Percentiles rank a stretch among this genome's conserved stretches.
These are phyloP conservation scores for Hirsutella rhossiliensis DNA, from an alignment of 2,329 filamentous ascomycete species.

Conservation along the genomic window DNA sequence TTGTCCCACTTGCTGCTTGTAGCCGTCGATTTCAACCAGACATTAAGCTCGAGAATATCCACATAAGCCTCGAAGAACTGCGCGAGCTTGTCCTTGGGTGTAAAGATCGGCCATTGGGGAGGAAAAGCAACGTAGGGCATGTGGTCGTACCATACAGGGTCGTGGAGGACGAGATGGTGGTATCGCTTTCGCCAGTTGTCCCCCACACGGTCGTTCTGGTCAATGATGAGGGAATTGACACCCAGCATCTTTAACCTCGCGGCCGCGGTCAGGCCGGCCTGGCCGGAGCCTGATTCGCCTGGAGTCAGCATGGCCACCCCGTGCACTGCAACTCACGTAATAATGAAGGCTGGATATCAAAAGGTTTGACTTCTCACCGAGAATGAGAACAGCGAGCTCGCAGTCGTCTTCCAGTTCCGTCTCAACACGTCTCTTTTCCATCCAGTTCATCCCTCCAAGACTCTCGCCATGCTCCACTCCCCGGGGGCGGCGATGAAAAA, in stretches of 20 bases:
- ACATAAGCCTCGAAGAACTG: slow-evolving; percentile 59
- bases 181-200: slow-evolving; percentile 55
- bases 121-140: slow-evolving; percentile 56
- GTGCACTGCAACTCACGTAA: background rate
- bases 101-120: slow-evolving; percentile 54
- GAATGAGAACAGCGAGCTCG: slow-evolving; percentile 46
- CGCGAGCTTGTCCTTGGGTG: slow-evolving; percentile 58
- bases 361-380: slow-evolving; percentile 31
- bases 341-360: fast-evolving
- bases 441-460: slow-evolving; percentile 45
- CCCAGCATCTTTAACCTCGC: slow-evolving; percentile 48
- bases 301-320: no score
- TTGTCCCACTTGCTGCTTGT: slow-evolving; percentile 37
- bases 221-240: slow-evolving; percentile 43
- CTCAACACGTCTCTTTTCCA: slow-evolving; percentile 36
- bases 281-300: slow-evolving; percentile 36
- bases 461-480: slow-evolving; percentile 45
- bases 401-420: slow-evolving; percentile 30
- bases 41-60: slow-evolving; percentile 52
- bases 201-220: slow-evolving; percentile 43
- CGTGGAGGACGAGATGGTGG: slow-evolving; percentile 54
- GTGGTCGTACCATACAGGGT: slow-evolving; percentile 50
- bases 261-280: slow-evolving; percentile 44
- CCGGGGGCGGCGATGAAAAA: slow-evolving; percentile 32
- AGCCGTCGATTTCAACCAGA: slow-evolving; percentile 47